phyloP scores from a whole-genome alignment of 768 basidiomycete species.

The Leccinum longicurvipes region DNA sequence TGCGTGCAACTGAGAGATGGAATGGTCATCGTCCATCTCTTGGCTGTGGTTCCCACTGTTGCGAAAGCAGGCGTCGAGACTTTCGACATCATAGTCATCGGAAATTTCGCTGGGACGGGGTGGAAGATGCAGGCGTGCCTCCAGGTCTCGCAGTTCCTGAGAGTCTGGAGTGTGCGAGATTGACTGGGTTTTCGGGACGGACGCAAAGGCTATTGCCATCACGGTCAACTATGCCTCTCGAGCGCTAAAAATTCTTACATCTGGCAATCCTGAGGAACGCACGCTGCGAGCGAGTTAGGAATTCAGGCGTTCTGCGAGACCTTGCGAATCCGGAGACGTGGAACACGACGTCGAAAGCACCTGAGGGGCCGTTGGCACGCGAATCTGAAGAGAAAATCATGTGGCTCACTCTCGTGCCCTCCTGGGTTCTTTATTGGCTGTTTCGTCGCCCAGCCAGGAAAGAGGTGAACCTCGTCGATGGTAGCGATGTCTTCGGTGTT shows the following conservation, averaged over 20 bases:
- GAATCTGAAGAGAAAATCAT: neutral
- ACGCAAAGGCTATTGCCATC: slow-evolving; percentile 57
- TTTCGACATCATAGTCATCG: slow-evolving; percentile 55
- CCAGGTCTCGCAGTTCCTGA: slow-evolving; percentile 31
- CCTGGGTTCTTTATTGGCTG: slow-evolving; percentile 35
- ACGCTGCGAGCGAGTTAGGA: slow-evolving; percentile 68
- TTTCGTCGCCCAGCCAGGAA: slow-evolving; percentile 80
- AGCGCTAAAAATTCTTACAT: slow-evolving; percentile 39
- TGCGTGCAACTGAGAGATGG: slow-evolving; percentile 18
- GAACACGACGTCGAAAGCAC: slow-evolving; percentile 66
- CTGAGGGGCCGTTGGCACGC: slow-evolving; percentile 24
- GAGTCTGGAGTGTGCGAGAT: slow-evolving; percentile 15
- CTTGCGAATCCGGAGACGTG: slow-evolving; percentile 78
- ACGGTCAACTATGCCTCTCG: slow-evolving; percentile 1
- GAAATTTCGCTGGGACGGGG: slow-evolving; percentile 57
- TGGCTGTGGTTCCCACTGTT: slow-evolving; percentile 21
- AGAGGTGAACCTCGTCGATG: slow-evolving; percentile 53
- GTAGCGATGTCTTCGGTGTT: slow-evolving; percentile 22
- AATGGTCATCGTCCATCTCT: slow-evolving; percentile 15
- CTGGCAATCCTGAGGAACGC: slow-evolving; percentile 77
- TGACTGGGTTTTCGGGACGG: slow-evolving; percentile 57
- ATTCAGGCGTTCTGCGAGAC: slow-evolving; percentile 53
- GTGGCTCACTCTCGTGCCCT: slow-evolving; percentile 27
- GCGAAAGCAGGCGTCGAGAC: slow-evolving; percentile 53
- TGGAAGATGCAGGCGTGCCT: slow-evolving; percentile 40